Base-by-base conservation (phyloP, 2,329 filamentous ascomycete genomes). In the Botrytis galanthina region DNA sequence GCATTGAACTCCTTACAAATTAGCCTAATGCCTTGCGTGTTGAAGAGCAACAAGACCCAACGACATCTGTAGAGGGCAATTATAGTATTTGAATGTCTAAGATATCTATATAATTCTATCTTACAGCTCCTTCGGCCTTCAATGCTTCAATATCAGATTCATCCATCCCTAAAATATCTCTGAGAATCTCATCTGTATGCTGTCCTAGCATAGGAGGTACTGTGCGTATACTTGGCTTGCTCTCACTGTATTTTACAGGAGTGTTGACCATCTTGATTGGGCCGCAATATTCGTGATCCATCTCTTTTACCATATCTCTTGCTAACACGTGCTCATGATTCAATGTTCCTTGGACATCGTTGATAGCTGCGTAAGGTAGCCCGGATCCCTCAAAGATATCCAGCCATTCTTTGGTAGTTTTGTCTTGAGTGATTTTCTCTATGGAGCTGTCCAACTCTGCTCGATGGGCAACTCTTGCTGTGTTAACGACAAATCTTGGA, bases 291-390 rank as follows among this genome's bases (percentile, higher is more conserved):
- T 89, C 89, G 80, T 99, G 96, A 0, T 97, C 89, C 62, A 98
- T 85, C 80, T 97, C 92, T 22, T 93, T 89, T 1, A 99, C 92
- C 96, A 99, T 99, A 74, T 91, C 88, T 73, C 96, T 88, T 35
- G 95, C 95, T 84, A 84, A 85, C 84, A 94, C 94, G 83, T 99
- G 96, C 75, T 91, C 88, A 80, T 98, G 94, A 75, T 92, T 91
- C 70, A 99, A 84, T 0, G 96, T 93, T 32, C 87, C 88, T 82
- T 96, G 92, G 12, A 99, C 90, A 80, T 99, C 95, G 80, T 98
- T 99, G 78, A 99, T 92, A 1, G 95, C 94, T 0, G 95, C 93
- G 80, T 96, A 99, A 0, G 96, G 96, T 91, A 99, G 91, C 8
- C 96, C 96, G 74, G 89, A 92, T n/a, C 93, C 94, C 79, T 98